Conservation (phyloP, 2,329 filamentous ascomycete genomes). For the Fusarium odoratissimum region DNA sequence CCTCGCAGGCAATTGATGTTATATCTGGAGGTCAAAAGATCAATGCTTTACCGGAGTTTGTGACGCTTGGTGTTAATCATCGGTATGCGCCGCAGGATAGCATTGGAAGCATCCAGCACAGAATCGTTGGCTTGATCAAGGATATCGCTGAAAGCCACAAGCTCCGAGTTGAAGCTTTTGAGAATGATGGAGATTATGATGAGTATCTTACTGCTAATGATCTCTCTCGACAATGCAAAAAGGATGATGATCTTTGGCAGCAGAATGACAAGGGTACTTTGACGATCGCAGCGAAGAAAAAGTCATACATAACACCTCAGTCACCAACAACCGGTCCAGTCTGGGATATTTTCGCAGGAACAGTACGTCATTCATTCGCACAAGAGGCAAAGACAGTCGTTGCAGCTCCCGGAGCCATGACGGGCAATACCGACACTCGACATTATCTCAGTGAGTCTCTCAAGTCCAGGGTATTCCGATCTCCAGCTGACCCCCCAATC, state of each 20-base stretch:
- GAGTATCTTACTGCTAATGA: not conserved
- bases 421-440: conserved; percentile 21
- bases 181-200: conserved; percentile 6
- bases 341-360: conserved; percentile 21
- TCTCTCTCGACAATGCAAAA: not conserved
- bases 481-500: not conserved
- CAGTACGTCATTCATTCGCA: not conserved
- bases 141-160: not conserved
- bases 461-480: not conserved
- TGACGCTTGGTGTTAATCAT: conserved; percentile 67
- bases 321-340: not conserved
- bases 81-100: conserved; percentile 44
- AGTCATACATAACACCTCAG: not conserved
- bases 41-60: conserved; percentile 74
- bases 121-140: not conserved
- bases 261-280: not conserved
- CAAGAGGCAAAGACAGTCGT: not conserved
- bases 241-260: not conserved
- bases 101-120: not conserved
- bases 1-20: conserved; percentile 68
- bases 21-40: conserved; percentile 71
- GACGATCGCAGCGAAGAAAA: not conserved
- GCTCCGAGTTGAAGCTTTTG: conserved; percentile 2
- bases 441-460: conserved; percentile 15
- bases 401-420: conserved; percentile 19